Conservation (phyloP, 345 rosid species). For the Heritiera fomes region DNA sequence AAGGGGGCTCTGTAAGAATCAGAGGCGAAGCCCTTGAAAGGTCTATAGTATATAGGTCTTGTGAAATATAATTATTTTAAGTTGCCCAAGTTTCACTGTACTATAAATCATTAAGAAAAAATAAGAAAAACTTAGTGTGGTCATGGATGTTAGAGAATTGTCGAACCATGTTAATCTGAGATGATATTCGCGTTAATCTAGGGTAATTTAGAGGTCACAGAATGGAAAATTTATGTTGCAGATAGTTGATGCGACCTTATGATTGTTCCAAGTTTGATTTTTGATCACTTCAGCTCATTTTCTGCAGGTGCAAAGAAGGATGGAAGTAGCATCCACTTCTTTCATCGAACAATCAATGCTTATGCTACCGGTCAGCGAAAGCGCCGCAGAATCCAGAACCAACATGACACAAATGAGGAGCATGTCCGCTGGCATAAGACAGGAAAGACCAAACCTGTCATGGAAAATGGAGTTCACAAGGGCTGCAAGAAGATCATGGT, state of each 20-base stretch:
- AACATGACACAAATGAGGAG: constrained; percentile 42
- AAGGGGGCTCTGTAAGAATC: too few species aligned
- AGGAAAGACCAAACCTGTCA: constrained; percentile 73
- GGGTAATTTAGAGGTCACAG: neutral
- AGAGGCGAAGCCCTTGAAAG: too few species aligned
- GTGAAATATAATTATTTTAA: too few species aligned
- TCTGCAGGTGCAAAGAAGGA: constrained; percentile 77
- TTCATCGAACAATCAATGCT: constrained; percentile 75
- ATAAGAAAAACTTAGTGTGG: too few species aligned
- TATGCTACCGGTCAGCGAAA: constrained; percentile 87
- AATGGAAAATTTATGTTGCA: neutral
- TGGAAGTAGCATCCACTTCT: constrained; percentile 79
- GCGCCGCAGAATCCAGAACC: constrained; percentile 68
- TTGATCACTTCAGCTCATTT: neutral
- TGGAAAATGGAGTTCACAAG: constrained; percentile 55
- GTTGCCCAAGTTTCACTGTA: too few species aligned
- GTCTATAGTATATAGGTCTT: too few species aligned
- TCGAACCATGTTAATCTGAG: too few species aligned
- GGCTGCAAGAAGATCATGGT: constrained; percentile 97
- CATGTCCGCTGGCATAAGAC: constrained; percentile 98
- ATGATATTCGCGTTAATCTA: neutral
- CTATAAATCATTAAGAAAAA: too few species aligned
- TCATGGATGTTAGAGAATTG: too few species aligned
- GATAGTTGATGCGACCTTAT: neutral
- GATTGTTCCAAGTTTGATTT: constrained; percentile 25